Conservation (phyloP, 2,329 filamentous ascomycete species). For the Pyricularia sp. region DNA sequence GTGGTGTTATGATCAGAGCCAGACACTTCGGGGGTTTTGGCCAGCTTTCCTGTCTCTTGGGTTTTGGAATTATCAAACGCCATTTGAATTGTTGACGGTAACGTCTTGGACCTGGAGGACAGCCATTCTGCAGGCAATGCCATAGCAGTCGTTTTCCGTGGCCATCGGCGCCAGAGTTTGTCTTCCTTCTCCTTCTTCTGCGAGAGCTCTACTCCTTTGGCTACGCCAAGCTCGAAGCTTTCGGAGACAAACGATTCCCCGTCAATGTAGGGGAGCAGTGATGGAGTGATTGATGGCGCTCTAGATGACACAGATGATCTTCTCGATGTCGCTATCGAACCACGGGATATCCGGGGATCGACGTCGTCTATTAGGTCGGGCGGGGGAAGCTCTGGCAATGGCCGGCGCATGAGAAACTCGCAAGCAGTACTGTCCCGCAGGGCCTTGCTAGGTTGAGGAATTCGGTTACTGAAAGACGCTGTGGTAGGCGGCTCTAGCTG, state of each 20-base stretch:
- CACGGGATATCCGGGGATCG: slow-evolving; percentile 35
- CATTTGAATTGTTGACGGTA: background rate
- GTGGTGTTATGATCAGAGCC: background rate
- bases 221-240: background rate
- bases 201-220: background rate
- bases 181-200: background rate
- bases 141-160: background rate
- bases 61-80: background rate
- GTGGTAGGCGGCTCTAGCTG: slow-evolving; percentile 13
- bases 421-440: slow-evolving; percentile 13
- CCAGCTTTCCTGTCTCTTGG: background rate
- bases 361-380: slow-evolving; percentile 54
- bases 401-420: slow-evolving; percentile 15
- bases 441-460: slow-evolving; percentile 23
- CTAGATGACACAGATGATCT: background rate
- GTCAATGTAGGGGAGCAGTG: slow-evolving; percentile 7
- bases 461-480: background rate
- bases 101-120: background rate
- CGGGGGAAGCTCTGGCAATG: slow-evolving; percentile 19
- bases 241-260: slow-evolving; percentile 5
- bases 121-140: background rate
- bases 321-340: slow-evolving; percentile 37
- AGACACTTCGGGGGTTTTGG: background rate
- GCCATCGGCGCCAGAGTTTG: background rate
- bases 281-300: slow-evolving; percentile 8